Conservation (phyloP, 768 basidiomycete species). For the Tricholoma furcatifolium region DNA sequence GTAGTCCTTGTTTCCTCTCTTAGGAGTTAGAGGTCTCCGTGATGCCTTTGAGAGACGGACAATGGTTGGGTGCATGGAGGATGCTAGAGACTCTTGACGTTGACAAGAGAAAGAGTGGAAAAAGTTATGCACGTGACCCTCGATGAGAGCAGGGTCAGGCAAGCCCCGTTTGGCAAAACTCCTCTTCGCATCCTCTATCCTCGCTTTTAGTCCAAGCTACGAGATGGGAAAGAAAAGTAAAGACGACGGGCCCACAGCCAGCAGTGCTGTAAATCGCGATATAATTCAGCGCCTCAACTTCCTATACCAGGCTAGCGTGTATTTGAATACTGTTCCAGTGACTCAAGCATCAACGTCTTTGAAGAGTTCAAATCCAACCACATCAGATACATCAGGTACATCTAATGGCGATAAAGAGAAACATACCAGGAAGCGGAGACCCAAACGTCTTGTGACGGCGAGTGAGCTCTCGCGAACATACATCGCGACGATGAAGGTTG, state of each 20-base stretch:
- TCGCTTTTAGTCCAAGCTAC: neutral
- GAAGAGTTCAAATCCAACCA: neutral
- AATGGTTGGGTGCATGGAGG: constrained; percentile 65
- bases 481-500: constrained; percentile 60
- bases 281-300: constrained; percentile 83
- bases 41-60: constrained; percentile 81
- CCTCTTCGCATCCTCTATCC: neutral
- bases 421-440: constrained; percentile 20
- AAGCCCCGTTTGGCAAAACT: too few relatives aligned
- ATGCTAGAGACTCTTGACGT: neutral
- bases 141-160: too few relatives aligned
- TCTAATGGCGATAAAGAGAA: constrained; percentile 13
- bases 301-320: constrained; percentile 78
- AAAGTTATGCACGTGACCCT: constrained; percentile 12
- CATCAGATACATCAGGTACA: neutral
- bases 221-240: constrained; percentile 71
- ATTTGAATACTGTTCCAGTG: constrained; percentile 35
- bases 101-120: constrained; percentile 8
- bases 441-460: constrained; percentile 21
- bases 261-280: constrained; percentile 64
- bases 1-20: constrained; percentile 91
- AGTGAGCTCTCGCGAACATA: constrained; percentile 65
- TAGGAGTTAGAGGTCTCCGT: constrained; percentile 77
- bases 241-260: constrained; percentile 55
- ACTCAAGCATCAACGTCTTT: constrained; percentile 2